A percentile compares a stretch with the other conserved stretches of the same genome.
These are phyloP conservation scores for Rhynchospora pubera DNA, from an alignment of 176 grass and related monocot genomes.

Conservation along the genomic window DNA sequence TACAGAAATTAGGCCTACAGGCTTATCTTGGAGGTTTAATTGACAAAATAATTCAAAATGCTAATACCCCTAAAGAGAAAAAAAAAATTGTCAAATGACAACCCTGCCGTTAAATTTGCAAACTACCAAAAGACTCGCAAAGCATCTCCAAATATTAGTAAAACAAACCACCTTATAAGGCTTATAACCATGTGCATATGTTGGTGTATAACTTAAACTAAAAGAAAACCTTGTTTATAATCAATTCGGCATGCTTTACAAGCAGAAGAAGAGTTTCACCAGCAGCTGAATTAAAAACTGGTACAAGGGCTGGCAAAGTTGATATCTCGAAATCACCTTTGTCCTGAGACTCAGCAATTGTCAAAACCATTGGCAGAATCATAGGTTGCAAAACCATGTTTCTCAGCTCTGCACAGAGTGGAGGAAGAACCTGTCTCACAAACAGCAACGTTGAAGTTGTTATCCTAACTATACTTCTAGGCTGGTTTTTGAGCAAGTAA, in stretches of 20 bases:
- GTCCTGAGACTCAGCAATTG: constrained; percentile 93
- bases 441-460: constrained; percentile 1
- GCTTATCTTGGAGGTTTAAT: not conserved
- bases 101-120: not conserved
- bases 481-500: not conserved
- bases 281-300: constrained; percentile 88
- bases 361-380: constrained; percentile 99
- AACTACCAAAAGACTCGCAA: not conserved
- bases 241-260: constrained; percentile 83
- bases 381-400: constrained; percentile 98
- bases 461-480: not conserved
- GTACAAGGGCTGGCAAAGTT: constrained; percentile 83
- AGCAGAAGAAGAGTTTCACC: constrained; percentile 98
- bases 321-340: constrained; percentile 96
- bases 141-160: not conserved
- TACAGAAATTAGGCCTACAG: not conserved
- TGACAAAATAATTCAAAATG: not conserved
- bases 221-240: constrained; percentile 79
- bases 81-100: constrained; percentile 5
- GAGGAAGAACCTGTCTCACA: constrained; percentile 78
- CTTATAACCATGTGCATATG: not conserved
- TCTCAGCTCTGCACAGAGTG: constrained; percentile 90
- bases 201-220: constrained; percentile 10
- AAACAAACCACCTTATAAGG: not conserved
- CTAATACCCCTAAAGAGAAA: constrained; percentile 5